Base-by-base conservation (phyloP, 768 basidiomycete species). In the Sporobolomyces roseus region DNA sequence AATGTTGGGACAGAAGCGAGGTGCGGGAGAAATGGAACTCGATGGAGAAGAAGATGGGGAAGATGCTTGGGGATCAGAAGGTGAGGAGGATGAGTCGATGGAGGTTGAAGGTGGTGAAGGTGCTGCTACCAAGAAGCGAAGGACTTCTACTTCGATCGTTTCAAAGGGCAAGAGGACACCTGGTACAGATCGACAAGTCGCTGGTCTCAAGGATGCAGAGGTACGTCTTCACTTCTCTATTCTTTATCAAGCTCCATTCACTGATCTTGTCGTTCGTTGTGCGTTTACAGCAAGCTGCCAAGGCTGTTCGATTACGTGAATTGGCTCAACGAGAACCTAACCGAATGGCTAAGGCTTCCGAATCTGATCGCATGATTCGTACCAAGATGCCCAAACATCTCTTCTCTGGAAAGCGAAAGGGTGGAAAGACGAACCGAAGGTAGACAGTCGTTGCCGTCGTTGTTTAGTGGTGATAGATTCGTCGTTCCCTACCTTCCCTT, bases 271-370 rank as follows among this genome's bases (percentile, higher is more conserved):
- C 75, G 33, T 30, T 72, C 23, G 52, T 61, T 33, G 30, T 32
- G 13, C 6, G 56, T 52, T 29, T 72, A 45, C 72, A 90, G 87
- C 91, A 96, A 87, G 85, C 83, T 36, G 82, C 85, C 68, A 88
- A 87, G 77, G 90, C 94, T 23, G 80, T 85, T 78, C 85, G 88
- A 76, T 82, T 97, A 65, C 88, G 90, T 73, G 90, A 91, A 75
- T 84, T 94, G 62, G 88, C 87, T 9, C 92, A 94, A 78, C 84
- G 94, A 73, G 84, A 84, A 61, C 88, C 91, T 67, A 94, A 94
- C 78, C 85, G 86, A 83, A 83, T 86, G 50, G 94, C 91, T 30
- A 91, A 88, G 78, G 93, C 93, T 45, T 90, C 90, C 66, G 94
- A 99, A 83, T 83, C 85, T 66, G 91, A 93, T 81, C 90, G 72